Base-by-base conservation (phyloP, 2,329 filamentous ascomycete species). In the Fusarium sterilihyphosum region DNA sequence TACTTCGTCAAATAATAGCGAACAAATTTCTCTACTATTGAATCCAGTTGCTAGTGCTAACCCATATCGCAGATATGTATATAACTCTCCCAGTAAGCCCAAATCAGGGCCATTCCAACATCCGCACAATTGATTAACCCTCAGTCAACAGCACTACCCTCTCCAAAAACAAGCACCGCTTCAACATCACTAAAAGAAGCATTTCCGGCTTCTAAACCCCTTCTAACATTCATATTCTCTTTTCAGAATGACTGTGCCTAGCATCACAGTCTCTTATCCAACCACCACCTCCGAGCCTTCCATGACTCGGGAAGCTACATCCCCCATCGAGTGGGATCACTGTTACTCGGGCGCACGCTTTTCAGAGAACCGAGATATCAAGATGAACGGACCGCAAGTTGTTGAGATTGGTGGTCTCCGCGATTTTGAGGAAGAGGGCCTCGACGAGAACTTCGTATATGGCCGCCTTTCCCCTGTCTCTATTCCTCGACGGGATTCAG, bases 371-470 rank as follows among this genome's bases (percentile, higher is more conserved):
- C 37, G 3, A 41, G 37, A 31, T 6, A 29, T n/a, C 5, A 13
- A 41, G 7, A 43, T 43, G 37, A n/a, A 40, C 16, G 8, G 3
- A n/a, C 2, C 26, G 11, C 24, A 14, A 29, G 20, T 12, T 31
- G 6, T 2, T 6, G 26, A 56, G 11, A 1, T 41, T 18, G 6
- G 10, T n/a, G 0, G 35, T 56, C 1, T n/a, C 33, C 8, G 5
- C 11, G 8, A 11, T n/a, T 20, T 29, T 22, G 35, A 53, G 13
- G 33, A 53, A 12, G 33, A 22, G n/a, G 31, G 18, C 13, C 33
- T 53, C 7, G 50, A 53, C 31, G 18, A 16, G 2, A 37, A 53
- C 33, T 53, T 53, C 20, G 50, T 53, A 10, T 53, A 53, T 37
- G 33, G 50, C 9, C 37, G 52, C 10, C 52, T 56, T 14, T n/a